These are phyloP conservation scores for Punctularia strigosozonata DNA, from an alignment of 768 basidiomycete species.

Conservation along the genomic window DNA sequence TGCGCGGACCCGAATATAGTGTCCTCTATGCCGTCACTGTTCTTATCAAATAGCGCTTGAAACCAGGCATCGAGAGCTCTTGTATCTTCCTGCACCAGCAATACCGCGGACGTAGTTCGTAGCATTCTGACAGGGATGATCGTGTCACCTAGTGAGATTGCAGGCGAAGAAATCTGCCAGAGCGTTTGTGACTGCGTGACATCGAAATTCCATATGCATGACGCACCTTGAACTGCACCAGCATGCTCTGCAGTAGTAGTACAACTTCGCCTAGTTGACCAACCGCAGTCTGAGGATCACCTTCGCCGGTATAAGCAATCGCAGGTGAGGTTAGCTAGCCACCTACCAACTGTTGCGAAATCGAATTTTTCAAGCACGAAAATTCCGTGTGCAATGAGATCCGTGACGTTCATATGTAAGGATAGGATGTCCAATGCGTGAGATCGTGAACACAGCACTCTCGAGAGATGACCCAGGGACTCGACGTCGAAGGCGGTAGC, in stretches of 20 bases:
- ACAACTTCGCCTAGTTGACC: slow-evolving; percentile 73
- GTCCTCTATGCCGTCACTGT: slow-evolving; percentile 77
- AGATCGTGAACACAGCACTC: slow-evolving; percentile 47
- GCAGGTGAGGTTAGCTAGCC: not conserved
- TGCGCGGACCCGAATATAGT: slow-evolving; percentile 33
- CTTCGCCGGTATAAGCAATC: slow-evolving; percentile 22
- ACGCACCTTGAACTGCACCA: slow-evolving; percentile 54
- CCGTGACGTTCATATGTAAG: slow-evolving; percentile 51
- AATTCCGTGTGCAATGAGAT: slow-evolving; percentile 52
- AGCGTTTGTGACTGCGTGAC: slow-evolving; percentile 31
- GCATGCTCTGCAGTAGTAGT: slow-evolving; percentile 54
- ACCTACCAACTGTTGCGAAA: slow-evolving; percentile 69
- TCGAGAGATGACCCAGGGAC: slow-evolving; percentile 58
- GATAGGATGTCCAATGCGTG: slow-evolving; percentile 56
- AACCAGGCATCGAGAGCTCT: slow-evolving; percentile 40
- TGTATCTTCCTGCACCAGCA: slow-evolving; percentile 9
- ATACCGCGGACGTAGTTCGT: no score
- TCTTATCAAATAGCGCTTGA: slow-evolving; percentile 66
- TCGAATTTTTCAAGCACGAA: slow-evolving; percentile 60
- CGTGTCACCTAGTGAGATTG: no score
- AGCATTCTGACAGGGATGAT: no score
- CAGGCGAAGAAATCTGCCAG: no score
- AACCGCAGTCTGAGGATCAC: slow-evolving; percentile 76
- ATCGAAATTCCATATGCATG: not conserved
- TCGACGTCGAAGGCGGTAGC: slow-evolving; percentile 51